A percentile compares a stretch with the other conserved stretches of the same genome.
These are phyloP conservation scores for Candida chilensis DNA, from an alignment of 805 yeast species.

Conservation along the genomic window DNA sequence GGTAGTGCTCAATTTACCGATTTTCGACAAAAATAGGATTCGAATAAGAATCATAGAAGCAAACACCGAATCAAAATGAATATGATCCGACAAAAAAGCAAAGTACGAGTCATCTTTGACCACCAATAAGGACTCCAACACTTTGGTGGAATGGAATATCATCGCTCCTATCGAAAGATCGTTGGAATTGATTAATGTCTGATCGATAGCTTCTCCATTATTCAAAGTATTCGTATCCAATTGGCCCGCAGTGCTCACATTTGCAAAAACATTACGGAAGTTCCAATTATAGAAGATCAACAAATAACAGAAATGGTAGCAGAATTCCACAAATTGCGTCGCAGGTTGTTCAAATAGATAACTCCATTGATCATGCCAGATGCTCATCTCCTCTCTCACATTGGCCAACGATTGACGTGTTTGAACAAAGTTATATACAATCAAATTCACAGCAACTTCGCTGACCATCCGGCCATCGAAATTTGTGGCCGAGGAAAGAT, in stretches of 20 bases:
- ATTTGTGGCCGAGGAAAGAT: constrained; percentile 54
- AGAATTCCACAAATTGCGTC: constrained; percentile 65
- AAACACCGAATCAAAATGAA: constrained; percentile 44
- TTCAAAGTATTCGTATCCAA: constrained; percentile 1
- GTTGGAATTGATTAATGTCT: not conserved
- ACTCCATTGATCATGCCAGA: constrained; percentile 66
- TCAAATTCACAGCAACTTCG: constrained; percentile 54
- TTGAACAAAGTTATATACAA: constrained; percentile 51
- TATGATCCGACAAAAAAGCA: constrained; percentile 63
- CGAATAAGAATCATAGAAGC: constrained; percentile 26
- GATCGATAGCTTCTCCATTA: constrained; percentile 5
- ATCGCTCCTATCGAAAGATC: constrained; percentile 17
- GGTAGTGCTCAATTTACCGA: too few relatives aligned
- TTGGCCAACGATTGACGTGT: constrained; percentile 14
- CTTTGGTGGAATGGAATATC: constrained; percentile 28
- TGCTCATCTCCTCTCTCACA: constrained; percentile 37
- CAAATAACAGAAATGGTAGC: constrained; percentile 53
- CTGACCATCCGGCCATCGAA: constrained; percentile 81
- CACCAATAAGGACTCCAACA: constrained; percentile 28
- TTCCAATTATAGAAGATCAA: constrained; percentile 35
- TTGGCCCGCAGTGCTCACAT: not conserved
- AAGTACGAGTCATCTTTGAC: constrained; percentile 47
- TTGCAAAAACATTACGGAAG: constrained; percentile 5
- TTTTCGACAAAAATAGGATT: too few relatives aligned
- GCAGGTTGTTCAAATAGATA: constrained; percentile 62